Evolutionary conservation across 2,329 filamentous ascomycete genomes (phyloP), one percentile per base, ranked within the genome.

Genomic region (Chaetomiaceae sp.): DNA sequence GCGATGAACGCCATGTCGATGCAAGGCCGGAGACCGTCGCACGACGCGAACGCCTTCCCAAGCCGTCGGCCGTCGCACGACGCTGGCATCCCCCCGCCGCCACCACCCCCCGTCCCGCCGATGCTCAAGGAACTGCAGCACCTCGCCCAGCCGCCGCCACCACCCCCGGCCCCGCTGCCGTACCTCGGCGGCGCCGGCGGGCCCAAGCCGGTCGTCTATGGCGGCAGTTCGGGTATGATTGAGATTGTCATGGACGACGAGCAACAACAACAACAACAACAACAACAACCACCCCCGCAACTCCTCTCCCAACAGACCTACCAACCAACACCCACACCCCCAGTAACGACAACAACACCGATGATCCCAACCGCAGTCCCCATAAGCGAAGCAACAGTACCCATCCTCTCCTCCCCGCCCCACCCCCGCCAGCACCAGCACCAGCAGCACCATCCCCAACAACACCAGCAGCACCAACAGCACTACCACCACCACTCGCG

Each of bases 201-300:
- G 16, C 46, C 53, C 17, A 68, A 66, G 25, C 65, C 69, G 2
- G 67, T 69, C 7, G 62, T 75, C 40, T 71, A 74, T 55, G 65
- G 67, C 27, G 72, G 72, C 2, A 73, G 72, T 7, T 76, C 78
- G 0, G 80, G 77, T 4, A 76, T 81, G 61, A 83, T 85, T 56
- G 81, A 85, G 63, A 82, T 85, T 54, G 79, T 85, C 44, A 82
- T 82, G 76, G 81, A 85, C 56, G 78, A 82, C 2, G 77, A 81
- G 55, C 20, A 40, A 3, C 44, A 39, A 19, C 48, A 34, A 2
- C 48, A 40, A 9, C 10, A 41, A 27, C 34, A 52, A 16, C 39
- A 52, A 9, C 49, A 37, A 14, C 44, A 39, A 20, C 50, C 43
- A 3, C 13, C 73, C 78, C 16, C 31, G 3, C 41, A 41, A 20